Conservation (phyloP, 2,329 filamentous ascomycete genomes). For the Cladosporium sp. region DNA sequence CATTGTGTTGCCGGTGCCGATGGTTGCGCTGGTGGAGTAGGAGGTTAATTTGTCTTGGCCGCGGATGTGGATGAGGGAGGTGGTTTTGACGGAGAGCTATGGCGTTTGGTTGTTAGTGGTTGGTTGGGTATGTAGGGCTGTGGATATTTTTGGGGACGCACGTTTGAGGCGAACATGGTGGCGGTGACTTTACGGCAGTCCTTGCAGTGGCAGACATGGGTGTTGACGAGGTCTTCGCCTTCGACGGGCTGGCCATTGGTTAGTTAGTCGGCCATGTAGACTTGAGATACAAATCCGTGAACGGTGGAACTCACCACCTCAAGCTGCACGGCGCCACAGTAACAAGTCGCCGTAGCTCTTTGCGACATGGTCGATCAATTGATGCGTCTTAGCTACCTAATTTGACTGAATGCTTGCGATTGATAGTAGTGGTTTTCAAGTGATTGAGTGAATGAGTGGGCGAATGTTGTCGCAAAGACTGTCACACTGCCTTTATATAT, state of each 20-base stretch:
- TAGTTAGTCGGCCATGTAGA: neutral
- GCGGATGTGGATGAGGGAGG: conserved; percentile 43
- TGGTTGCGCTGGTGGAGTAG: conserved; percentile 51
- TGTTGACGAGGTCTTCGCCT: conserved; percentile 47
- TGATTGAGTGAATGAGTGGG: neutral
- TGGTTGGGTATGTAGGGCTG: too few species aligned
- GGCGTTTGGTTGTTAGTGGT: too few species aligned
- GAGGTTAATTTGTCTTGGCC: conserved; percentile 53
- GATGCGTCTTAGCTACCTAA: too few species aligned
- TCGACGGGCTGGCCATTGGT: conserved; percentile 44
- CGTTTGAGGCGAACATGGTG: conserved; percentile 61
- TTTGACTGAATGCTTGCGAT: too few species aligned
- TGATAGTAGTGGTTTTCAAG: too few species aligned
- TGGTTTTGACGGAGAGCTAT: neutral
- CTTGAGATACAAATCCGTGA: too few species aligned
- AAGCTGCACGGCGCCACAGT: conserved; percentile 58
- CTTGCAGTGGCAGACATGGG: conserved; percentile 61
- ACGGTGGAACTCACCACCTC: conserved; percentile 45
- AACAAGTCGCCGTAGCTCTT: conserved; percentile 58
- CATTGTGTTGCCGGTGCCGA: conserved; percentile 53
- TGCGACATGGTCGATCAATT: neutral
- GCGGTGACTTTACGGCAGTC: conserved; percentile 64
- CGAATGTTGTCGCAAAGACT: too few species aligned
- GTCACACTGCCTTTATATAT: too few species aligned
- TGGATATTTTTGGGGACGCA: neutral